These are phyloP conservation scores for Colletotrichum tanaceti DNA, from an alignment of 2,329 filamentous ascomycete species.

Conservation along the genomic window DNA sequence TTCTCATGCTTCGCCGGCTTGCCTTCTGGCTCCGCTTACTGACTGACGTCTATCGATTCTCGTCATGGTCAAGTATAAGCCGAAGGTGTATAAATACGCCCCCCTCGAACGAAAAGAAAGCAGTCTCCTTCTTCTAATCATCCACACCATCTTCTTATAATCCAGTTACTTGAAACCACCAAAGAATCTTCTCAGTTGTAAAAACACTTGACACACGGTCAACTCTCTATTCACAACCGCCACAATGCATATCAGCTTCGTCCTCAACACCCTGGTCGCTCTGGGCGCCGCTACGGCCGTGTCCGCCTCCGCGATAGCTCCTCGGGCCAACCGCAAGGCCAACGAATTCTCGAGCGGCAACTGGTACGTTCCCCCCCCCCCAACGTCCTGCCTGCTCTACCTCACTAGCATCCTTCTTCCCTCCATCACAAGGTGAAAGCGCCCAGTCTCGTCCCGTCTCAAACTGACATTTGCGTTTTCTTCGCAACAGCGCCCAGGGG, in stretches of 20 bases:
- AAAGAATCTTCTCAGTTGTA: too few relatives aligned
- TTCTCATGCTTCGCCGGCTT: background rate
- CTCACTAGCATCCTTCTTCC: too few relatives aligned
- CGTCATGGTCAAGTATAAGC: background rate
- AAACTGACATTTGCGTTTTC: background rate
- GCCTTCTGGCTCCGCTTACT: background rate
- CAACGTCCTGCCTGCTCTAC: background rate
- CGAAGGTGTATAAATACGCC: background rate
- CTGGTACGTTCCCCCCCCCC: background rate
- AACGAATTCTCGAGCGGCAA: slow-evolving; percentile 6
- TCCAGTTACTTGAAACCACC: too few relatives aligned
- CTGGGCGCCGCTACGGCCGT: slow-evolving; percentile 7
- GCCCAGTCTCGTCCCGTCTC: background rate
- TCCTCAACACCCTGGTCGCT: background rate
- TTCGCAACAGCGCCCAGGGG: slow-evolving; percentile 5
- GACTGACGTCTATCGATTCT: background rate
- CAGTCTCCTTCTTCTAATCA: background rate
- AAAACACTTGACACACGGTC: too few relatives aligned
- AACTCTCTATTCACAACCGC: background rate
- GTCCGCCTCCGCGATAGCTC: background rate
- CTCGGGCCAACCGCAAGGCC: slow-evolving; percentile 8
- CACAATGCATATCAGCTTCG: background rate
- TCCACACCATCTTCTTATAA: background rate
- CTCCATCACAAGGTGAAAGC: too few relatives aligned
- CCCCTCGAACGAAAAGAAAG: background rate